Conservation (phyloP, 1,139 yeast genomes). For the Saccharomycopsis crataegensis region DNA sequence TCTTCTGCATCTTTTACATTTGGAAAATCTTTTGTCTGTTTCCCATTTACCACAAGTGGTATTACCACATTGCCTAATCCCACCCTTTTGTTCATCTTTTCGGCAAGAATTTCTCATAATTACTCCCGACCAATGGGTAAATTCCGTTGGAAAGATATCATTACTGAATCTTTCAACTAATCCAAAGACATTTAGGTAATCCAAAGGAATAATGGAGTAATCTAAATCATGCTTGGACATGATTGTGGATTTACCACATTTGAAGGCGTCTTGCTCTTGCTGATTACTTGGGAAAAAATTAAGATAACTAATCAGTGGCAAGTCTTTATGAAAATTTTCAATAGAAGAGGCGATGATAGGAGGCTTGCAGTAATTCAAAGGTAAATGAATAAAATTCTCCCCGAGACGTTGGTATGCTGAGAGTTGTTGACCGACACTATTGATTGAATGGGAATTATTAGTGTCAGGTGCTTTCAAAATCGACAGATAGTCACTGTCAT, state of each 20-base stretch:
- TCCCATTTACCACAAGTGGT: conserved; percentile 97
- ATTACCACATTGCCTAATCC: conserved; percentile 92
- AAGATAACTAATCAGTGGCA: conserved; percentile 20
- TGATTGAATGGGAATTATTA: conserved; percentile 1
- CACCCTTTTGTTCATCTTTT: conserved; percentile 78
- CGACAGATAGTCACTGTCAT: conserved; percentile 13
- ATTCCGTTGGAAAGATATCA: conserved; percentile 56
- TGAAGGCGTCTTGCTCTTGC: conserved; percentile 6
- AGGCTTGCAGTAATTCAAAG: conserved; percentile 13
- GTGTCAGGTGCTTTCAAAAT: conserved; percentile 2
- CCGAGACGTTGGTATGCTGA: conserved; percentile 27
- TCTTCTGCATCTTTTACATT: conserved; percentile 88
- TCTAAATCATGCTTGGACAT: conserved; percentile 34
- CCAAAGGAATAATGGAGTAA: conserved; percentile 43
- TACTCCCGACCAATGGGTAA: conserved; percentile 95
- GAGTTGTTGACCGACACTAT: conserved; percentile 35
- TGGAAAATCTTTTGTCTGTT: conserved; percentile 79
- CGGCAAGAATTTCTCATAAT: conserved; percentile 94
- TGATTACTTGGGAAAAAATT: conserved; percentile 3
- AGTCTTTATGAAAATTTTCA: conserved; percentile 14
- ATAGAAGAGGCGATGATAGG: conserved; percentile 14
- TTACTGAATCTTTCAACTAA: conserved; percentile 86
- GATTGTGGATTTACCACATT: conserved; percentile 5
- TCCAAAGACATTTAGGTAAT: conserved; percentile 70
- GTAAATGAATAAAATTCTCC: conserved; percentile 15